Percentiles rank a stretch among this genome's conserved stretches.
Conservation (phyloP, 345 rosid genomes). For the Gossypium mustelinum region DNA sequence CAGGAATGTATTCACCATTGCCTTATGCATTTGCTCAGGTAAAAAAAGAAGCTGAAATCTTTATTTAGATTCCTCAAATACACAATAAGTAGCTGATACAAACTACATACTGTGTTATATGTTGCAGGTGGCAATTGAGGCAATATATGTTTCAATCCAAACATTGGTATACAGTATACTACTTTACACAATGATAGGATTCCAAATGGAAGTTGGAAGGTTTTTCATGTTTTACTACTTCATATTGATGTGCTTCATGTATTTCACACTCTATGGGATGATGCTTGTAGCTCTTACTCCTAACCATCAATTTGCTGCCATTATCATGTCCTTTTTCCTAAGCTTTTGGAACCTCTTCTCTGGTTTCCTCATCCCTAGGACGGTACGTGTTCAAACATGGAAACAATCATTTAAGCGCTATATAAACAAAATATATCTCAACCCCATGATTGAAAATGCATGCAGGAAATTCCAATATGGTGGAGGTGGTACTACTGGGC, state of each 20-base stretch:
- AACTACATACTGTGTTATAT: background rate
- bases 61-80: no score
- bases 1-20: constrained; percentile 47
- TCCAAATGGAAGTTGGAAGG: constrained; percentile 29
- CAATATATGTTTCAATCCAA: constrained; percentile 51
- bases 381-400: constrained; percentile 27
- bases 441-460: background rate
- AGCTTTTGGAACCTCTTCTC: constrained; percentile 67
- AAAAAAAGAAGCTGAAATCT: background rate
- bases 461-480: constrained; percentile 58
- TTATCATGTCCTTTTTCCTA: constrained; percentile 40
- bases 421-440: background rate
- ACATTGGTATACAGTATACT: constrained; percentile 38
- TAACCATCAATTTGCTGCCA: constrained; percentile 56
- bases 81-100: background rate
- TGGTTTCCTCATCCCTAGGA: constrained; percentile 59
- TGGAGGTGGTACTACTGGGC: constrained; percentile 71
- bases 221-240: constrained; percentile 58
- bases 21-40: constrained; percentile 54
- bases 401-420: background rate
- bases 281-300: constrained; percentile 70
- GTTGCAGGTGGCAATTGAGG: constrained; percentile 51
- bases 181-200: constrained; percentile 56
- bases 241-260: constrained; percentile 47
- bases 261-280: constrained; percentile 65